phyloP scores from a whole-genome alignment of 1,284 basidiomycete species.

The Spongiforma sp. region DNA sequence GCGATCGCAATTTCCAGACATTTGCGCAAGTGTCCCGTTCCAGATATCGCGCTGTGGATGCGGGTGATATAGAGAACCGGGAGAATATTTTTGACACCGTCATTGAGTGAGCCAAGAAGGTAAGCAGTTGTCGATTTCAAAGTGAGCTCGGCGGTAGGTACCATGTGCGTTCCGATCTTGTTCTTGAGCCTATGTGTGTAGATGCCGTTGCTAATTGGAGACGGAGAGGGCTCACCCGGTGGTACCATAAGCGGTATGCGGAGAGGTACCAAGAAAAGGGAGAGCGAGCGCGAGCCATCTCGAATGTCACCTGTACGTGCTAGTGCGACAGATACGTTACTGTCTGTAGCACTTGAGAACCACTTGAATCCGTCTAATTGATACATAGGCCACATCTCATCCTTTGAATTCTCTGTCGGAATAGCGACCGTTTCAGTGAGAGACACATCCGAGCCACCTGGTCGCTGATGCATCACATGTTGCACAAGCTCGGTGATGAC shows the following conservation, averaged over 20 bases:
- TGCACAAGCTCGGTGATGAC: background rate
- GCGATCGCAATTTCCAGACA: conserved; percentile 67
- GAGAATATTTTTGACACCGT: conserved; percentile 74
- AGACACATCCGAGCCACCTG: conserved; percentile 81
- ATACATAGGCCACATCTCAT: conserved; percentile 57
- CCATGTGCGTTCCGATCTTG: conserved; percentile 77
- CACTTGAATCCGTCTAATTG: conserved; percentile 76
- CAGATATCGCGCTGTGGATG: conserved; percentile 66
- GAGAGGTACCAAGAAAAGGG: conserved; percentile 74
- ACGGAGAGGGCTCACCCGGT: conserved; percentile 44
- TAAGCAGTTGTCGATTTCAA: conserved; percentile 67
- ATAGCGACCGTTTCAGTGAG: conserved; percentile 73
- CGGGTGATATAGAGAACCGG: conserved; percentile 82
- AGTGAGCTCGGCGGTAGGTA: conserved; percentile 82
- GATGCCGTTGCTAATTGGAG: conserved; percentile 69
- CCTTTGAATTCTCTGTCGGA: conserved; percentile 34
- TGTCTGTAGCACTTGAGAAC: conserved; percentile 86
- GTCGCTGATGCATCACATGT: conserved; percentile 47
- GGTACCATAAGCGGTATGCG: conserved; percentile 55
- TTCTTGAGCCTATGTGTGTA: conserved; percentile 77
- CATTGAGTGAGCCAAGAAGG: conserved; percentile 63
- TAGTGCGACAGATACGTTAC: conserved; percentile 71
- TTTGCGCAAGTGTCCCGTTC: conserved; percentile 63
- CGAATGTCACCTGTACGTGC: conserved; percentile 66
- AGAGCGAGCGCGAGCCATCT: conserved; percentile 66